Evolutionary conservation across 495 filamentous ascomycete species (phyloP).

Genomic region (Lepidopterella palustris): DNA sequence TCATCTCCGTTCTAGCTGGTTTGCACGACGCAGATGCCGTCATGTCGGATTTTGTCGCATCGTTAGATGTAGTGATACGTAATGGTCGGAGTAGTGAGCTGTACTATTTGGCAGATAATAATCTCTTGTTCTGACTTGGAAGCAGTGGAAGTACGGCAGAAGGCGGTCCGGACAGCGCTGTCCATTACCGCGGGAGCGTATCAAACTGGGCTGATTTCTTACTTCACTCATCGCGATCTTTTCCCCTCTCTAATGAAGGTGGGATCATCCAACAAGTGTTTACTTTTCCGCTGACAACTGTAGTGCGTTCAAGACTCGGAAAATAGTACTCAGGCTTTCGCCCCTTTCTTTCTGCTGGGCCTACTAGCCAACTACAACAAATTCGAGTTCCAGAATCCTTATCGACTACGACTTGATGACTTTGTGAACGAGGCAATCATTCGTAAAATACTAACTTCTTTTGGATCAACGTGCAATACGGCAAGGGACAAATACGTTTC

Average conservation of each 20-base stretch:
- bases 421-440: conserved; percentile 92
- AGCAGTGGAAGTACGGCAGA: conserved; percentile 64
- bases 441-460: conserved; percentile 67
- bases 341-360: conserved; percentile 77
- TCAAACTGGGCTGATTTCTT: conserved; percentile 86
- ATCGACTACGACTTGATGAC: conserved; percentile 89
- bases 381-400: conserved; percentile 97
- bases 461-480: conserved; percentile 60
- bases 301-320: conserved; percentile 85
- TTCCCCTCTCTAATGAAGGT: conserved; percentile 96
- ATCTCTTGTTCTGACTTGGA: conserved; percentile 2
- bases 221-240: conserved; percentile 90
- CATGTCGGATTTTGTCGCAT: conserved; percentile 80
- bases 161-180: conserved; percentile 74
- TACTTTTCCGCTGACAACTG: not conserved
- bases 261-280: conserved; percentile 15
- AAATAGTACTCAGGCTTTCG: conserved; percentile 51
- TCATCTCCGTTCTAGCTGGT: conserved; percentile 82
- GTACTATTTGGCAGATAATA: not conserved
- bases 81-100: conserved; percentile 64
- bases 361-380: conserved; percentile 98
- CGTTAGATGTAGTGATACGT: conserved; percentile 73
- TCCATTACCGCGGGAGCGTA: conserved; percentile 87
- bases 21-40: conserved; percentile 78
- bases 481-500: conserved; percentile 71